Evolutionary conservation across 2,329 filamentous ascomycete genomes (phyloP), one percentile per base, ranked within the genome.

Genomic region (Fusarium sp.): DNA sequence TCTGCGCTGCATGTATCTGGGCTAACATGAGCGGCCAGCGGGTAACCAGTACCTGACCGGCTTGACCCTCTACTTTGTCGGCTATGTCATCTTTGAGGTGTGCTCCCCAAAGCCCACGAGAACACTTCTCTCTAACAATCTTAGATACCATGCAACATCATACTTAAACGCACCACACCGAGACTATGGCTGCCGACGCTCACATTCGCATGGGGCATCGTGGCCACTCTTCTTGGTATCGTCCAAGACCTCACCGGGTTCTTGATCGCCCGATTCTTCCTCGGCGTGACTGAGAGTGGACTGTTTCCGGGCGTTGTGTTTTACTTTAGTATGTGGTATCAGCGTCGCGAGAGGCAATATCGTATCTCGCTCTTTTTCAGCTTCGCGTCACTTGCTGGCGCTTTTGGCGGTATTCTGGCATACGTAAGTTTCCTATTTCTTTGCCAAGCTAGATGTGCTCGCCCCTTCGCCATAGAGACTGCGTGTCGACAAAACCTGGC

Each of bases 11-110:
- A 17, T 6, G 1, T 6, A 17, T 6, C 9, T 15, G 41, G 9
- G 14, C 19, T 61, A 9, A 56, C 9, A 4, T 7, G 7, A 9
- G n/a, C 7, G 8, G 2, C 4, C 37, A 82, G 81, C 81, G 23
- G 85, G 83, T 1, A 83, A 88, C 41, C 80, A 89, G 63, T 90
- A 91, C 53, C 77, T 90, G 1, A 87, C 84, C 0, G 85, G 86
- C 1, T 69, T 90, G 36, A 90, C 87, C 0, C 71, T 90, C 0
- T 91, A 89, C 71, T 91, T 91, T 67, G 75, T 86, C 36, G 82
- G 82, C 38, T 86, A 86, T 55, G 82, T 85, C 2, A 65, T 85
- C 10, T 86, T 86, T 37, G 84, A 86, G 66, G 80, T 81, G 39
- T 38, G 70, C 33, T 3, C 6, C n/a, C 10, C 9, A 1, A 3